Percentiles rank a stretch among this genome's conserved stretches.
Evolutionary conservation across 306 rosid genomes (phyloP).

Genomic region (Parietaria judaica): DNA sequence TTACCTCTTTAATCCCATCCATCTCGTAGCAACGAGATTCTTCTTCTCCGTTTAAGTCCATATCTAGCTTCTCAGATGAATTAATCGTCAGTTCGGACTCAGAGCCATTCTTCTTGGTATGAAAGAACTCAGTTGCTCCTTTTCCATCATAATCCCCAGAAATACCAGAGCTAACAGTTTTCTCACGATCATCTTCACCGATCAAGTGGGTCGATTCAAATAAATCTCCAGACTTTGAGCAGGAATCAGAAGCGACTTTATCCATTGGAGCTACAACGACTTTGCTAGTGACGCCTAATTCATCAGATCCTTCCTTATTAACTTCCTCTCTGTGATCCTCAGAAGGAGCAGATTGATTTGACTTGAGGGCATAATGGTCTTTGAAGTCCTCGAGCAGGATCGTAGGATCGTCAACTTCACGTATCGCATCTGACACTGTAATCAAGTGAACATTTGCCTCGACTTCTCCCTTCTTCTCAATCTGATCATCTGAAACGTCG

Average conservation of each 20-base stretch:
- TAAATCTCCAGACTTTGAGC: constrained; percentile 14
- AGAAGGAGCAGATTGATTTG: constrained; percentile 22
- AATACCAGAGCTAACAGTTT: constrained; percentile 25
- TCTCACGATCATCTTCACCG: constrained; percentile 5
- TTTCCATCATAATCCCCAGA: constrained; percentile 16
- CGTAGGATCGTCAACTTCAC: constrained; percentile 29
- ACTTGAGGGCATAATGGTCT: constrained; percentile 22
- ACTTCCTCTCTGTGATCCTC: constrained; percentile 25
- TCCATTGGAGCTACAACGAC: constrained; percentile 25
- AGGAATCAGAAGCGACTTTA: constrained; percentile 9
- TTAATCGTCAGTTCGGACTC: not conserved
- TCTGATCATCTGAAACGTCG: constrained; percentile 26
- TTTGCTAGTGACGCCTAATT: constrained; percentile 23
- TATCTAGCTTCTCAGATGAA: constrained; percentile 1
- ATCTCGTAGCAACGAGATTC: constrained; percentile 14
- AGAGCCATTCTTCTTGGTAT: not conserved
- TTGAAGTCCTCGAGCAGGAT: constrained; percentile 28
- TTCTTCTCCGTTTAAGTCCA: not conserved
- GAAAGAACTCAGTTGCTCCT: constrained; percentile 24
- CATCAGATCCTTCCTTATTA: constrained; percentile 32
- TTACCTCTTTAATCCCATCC: constrained; percentile 17
- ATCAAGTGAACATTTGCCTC: constrained; percentile 24
- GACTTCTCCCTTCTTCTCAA: constrained; percentile 32
- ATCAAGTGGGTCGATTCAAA: too few relatives aligned
- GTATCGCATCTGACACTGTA: constrained; percentile 26